phyloP scores from a whole-genome alignment of 2,329 filamentous ascomycete species.

The Nigrospora osmanthi region DNA sequence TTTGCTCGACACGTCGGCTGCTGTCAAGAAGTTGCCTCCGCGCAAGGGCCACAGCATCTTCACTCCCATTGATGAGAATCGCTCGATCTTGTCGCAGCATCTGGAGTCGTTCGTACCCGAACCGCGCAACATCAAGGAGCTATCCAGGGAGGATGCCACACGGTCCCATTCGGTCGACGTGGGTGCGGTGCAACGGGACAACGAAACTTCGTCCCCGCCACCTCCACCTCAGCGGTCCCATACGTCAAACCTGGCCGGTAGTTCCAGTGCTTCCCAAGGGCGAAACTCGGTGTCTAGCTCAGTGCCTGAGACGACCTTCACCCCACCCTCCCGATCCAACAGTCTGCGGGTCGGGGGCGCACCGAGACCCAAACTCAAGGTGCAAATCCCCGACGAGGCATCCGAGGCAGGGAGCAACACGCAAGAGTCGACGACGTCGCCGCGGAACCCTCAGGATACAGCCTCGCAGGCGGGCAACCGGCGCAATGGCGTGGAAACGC shows the following conservation, averaged over 20 bases:
- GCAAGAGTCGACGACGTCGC: slow-evolving; percentile 56
- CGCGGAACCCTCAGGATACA: slow-evolving; percentile 50
- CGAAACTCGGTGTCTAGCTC: slow-evolving; percentile 49
- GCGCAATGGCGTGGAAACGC: slow-evolving; percentile 41
- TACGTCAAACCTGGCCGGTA: slow-evolving; percentile 39
- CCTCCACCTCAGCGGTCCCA: slow-evolving; percentile 42
- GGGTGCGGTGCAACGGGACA: slow-evolving; percentile 43
- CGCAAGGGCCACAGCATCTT: slow-evolving; percentile 90
- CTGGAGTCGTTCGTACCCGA: slow-evolving; percentile 60
- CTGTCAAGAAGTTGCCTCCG: slow-evolving; percentile 49
- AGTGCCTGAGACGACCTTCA: slow-evolving; percentile 55
- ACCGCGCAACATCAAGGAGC: slow-evolving; percentile 28
- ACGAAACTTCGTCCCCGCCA: slow-evolving; percentile 44
- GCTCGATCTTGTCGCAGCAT: slow-evolving; percentile 81
- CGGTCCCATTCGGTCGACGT: slow-evolving; percentile 61
- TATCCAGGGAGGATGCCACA: slow-evolving; percentile 28
- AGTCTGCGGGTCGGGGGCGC: slow-evolving; percentile 60
- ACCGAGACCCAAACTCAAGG: slow-evolving; percentile 76
- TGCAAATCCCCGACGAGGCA: slow-evolving; percentile 89
- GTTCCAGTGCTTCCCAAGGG: slow-evolving; percentile 20
- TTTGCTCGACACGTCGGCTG: slow-evolving; percentile 1
- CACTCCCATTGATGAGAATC: slow-evolving; percentile 89
- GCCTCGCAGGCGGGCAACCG: slow-evolving; percentile 44
- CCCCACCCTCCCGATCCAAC: slow-evolving; percentile 70
- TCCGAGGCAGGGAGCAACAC: slow-evolving; percentile 71